Percentiles rank a stretch among this genome's conserved stretches.
These are phyloP conservation scores for Bolboschoenus planiculmis DNA, from an alignment of 176 grass and related monocot species.

Conservation along the genomic window DNA sequence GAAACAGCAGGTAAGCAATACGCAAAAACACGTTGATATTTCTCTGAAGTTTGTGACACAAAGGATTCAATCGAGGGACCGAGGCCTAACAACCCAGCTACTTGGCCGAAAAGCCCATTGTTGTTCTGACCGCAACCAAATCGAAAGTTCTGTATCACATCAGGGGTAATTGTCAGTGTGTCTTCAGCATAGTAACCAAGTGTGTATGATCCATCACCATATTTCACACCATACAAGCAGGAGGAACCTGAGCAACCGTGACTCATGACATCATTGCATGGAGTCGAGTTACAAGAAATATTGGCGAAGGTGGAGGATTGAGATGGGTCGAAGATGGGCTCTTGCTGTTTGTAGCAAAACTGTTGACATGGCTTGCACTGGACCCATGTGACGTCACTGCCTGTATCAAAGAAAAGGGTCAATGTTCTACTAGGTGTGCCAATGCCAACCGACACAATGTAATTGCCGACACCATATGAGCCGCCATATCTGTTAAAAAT, in stretches of 20 bases:
- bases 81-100: slow-evolving; percentile 39
- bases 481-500: too few species aligned
- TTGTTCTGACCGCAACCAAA: slow-evolving; percentile 32
- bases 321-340: slow-evolving; percentile 27
- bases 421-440: slow-evolving; percentile 17
- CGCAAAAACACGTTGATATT: slow-evolving; percentile 19
- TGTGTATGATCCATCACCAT: slow-evolving; percentile 22
- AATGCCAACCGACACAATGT: slow-evolving; percentile 31
- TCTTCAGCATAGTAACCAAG: background rate
- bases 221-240: slow-evolving; percentile 17
- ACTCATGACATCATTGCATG: background rate
- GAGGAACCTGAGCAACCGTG: background rate
- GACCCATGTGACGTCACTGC: slow-evolving; percentile 20
- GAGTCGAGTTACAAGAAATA: slow-evolving; percentile 17
- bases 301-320: slow-evolving; percentile 24
- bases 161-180: slow-evolving; percentile 18
- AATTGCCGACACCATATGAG: slow-evolving; percentile 5
- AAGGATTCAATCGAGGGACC: slow-evolving; percentile 23
- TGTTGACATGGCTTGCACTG: slow-evolving; percentile 25
- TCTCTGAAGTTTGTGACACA: slow-evolving; percentile 16
- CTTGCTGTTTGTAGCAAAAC: slow-evolving; percentile 23
- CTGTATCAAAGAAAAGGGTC: slow-evolving; percentile 30
- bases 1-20: slow-evolving; percentile 37
- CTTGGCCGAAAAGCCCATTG: background rate
- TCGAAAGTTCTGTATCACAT: slow-evolving; percentile 2